Evolutionary conservation across 495 filamentous ascomycete species (phyloP), one percentile per base, ranked within the genome.

Genomic region (Cetradonia linearis): DNA sequence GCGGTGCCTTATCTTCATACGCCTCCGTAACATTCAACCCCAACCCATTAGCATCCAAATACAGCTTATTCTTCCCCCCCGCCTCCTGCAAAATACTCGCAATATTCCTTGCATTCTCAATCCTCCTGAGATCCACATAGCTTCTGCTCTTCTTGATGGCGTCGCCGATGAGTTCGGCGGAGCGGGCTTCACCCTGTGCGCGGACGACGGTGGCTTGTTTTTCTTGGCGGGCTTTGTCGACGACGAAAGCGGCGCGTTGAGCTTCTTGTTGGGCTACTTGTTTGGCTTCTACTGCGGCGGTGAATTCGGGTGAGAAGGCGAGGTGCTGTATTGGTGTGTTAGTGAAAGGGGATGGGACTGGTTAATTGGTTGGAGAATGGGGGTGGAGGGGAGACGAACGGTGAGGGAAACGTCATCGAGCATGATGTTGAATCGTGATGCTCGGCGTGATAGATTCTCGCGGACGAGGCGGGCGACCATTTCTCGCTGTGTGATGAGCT

Each of bases 181-280:
- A 97, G 65, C 93, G 89, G 46, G 93, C 93, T 76, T 98, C 93
- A 91, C 93, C 93, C 82, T 97, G 94, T 16, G 93, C 93, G 73
- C 90, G 88, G 67, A 98, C 93, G 66, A 98, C 91, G 77, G 89
- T 96, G 61, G 93, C 93, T 77, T 97, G 94, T 80, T 98, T 98
- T 81, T 98, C 93, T 73, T 98, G 93, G 62, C 93, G 87, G 38
- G 93, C 93, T 77, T 97, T 97, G 81, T 98, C 93, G 65, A 98
- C 93, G 42, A 97, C 79, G 79, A 98, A 98, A 46, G 93, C 93
- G 33, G 93, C 93, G 59, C 92, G 85, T 72, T 98, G 93, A 23
- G 93, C 93, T 70, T 98, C 93, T 79, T 98, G 93, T 69, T 98
- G 93, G 18, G 93, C 93, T 59, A 98, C 93, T 76, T 98, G 93